Conservation (phyloP, 2,329 filamentous ascomycete species). For the Xylariaceae sp. region DNA sequence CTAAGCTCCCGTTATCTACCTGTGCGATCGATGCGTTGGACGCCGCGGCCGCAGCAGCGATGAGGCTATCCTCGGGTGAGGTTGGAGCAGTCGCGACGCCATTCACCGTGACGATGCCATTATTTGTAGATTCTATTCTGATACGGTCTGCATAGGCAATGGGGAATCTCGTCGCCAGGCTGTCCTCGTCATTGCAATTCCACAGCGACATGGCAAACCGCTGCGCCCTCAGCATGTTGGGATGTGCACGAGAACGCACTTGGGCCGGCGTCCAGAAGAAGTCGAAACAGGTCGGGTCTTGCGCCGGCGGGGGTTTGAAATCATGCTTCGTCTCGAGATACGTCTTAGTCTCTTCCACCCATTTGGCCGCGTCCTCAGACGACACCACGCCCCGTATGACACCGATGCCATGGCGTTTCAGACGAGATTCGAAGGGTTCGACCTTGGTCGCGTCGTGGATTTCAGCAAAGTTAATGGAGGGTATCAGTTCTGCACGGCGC, state of each 20-base stretch:
- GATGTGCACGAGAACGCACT: conserved; percentile 60
- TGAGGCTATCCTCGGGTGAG: conserved; percentile 29
- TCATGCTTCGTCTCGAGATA: conserved; percentile 50
- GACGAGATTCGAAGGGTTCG: conserved; percentile 49
- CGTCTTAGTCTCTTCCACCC: conserved; percentile 52
- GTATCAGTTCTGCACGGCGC: conserved; percentile 48
- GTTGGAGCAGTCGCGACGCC: conserved; percentile 26
- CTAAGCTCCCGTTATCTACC: conserved; percentile 64
- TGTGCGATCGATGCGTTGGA: conserved; percentile 56
- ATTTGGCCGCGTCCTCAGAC: conserved; percentile 47
- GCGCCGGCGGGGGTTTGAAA: conserved; percentile 50
- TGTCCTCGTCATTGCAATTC: conserved; percentile 51
- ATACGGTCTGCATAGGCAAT: conserved; percentile 65
- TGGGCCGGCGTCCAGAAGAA: conserved; percentile 70
- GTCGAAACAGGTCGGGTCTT: conserved; percentile 65
- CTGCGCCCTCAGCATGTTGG: conserved; percentile 57
- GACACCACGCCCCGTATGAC: conserved; percentile 61
- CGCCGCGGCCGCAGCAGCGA: conserved; percentile 29
- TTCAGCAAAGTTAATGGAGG: conserved; percentile 49
- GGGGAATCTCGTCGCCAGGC: conserved; percentile 55
- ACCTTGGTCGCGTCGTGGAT: conserved; percentile 44
- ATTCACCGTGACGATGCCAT: conserved; percentile 31
- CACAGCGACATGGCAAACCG: conserved; percentile 62
- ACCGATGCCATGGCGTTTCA: conserved; percentile 58
- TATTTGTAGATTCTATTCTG: conserved; percentile 53